A percentile compares a stretch with the other conserved stretches of the same genome.
Evolutionary conservation across 2,329 filamentous ascomycete species (phyloP).

Genomic region (Cercospora zeina): DNA sequence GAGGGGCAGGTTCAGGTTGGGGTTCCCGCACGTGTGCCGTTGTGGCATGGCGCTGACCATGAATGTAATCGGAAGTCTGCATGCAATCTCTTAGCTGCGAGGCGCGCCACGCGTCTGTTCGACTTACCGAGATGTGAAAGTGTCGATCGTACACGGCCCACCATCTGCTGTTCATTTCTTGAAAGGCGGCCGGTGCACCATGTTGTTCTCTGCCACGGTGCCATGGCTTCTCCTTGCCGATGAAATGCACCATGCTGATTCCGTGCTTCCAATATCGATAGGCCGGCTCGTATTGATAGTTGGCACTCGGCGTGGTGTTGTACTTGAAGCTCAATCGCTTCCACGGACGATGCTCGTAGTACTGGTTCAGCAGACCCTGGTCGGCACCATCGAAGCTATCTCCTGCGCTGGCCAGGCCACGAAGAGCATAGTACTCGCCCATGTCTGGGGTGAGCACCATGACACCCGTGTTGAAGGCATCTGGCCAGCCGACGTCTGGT

Average conservation of each 20-base stretch:
- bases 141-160: conserved; percentile 93
- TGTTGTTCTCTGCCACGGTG: conserved; percentile 43
- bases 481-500: conserved; percentile 96
- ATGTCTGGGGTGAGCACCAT: conserved; percentile 87
- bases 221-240: conserved; percentile 91
- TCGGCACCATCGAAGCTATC: conserved; percentile 97
- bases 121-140: conserved; percentile 55
- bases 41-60: conserved; percentile 23
- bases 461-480: conserved; percentile 96
- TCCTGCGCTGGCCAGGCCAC: conserved; percentile 78
- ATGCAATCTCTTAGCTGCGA: conserved; percentile 21
- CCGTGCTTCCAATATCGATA: conserved; percentile 89
- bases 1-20: conserved; percentile 1
- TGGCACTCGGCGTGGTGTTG: conserved; percentile 93
- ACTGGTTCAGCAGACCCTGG: conserved; percentile 91
- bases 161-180: conserved; percentile 84
- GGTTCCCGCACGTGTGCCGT: conserved; percentile 16
- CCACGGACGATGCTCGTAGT: conserved; percentile 75
- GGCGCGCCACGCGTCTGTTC: not conserved
- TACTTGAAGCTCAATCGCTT: conserved; percentile 91
- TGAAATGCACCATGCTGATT: conserved; percentile 92
- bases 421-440: conserved; percentile 82
- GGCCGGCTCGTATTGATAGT: conserved; percentile 96
- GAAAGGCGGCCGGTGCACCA: conserved; percentile 64
- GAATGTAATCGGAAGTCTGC: conserved; percentile 25